phyloP scores from a whole-genome alignment of 1,284 basidiomycete species.

The Puccinia hordei region DNA sequence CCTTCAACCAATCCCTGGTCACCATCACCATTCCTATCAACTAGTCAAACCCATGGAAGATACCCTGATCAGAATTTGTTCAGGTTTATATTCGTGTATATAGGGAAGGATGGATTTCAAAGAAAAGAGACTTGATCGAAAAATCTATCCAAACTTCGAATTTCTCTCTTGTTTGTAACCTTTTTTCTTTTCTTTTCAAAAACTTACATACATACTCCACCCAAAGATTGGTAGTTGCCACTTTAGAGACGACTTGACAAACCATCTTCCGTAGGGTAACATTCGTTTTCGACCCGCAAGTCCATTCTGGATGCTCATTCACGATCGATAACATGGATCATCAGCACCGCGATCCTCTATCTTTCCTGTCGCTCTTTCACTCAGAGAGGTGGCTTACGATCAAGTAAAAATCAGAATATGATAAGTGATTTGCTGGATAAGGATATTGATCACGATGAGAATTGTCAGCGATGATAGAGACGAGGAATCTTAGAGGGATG shows the following conservation, averaged over 20 bases:
- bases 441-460: not conserved
- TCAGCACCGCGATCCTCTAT: not conserved
- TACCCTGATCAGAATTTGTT: not conserved
- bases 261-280: slow-evolving; percentile 48
- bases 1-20: slow-evolving; percentile 46
- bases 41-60: not conserved
- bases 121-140: not conserved
- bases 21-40: slow-evolving; percentile 50
- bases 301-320: slow-evolving; percentile 16
- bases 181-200: not conserved
- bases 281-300: slow-evolving; percentile 42
- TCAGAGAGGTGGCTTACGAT: slow-evolving; percentile 26
- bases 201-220: slow-evolving; percentile 49
- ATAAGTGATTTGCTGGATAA: slow-evolving; percentile 36
- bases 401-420: slow-evolving; percentile 45
- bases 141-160: no score
- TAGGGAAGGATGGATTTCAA: not conserved
- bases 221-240: slow-evolving; percentile 50
- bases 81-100: not conserved
- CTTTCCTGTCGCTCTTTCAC: not conserved
- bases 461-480: not conserved
- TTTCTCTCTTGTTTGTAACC: no score
- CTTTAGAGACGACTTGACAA: slow-evolving; percentile 38
- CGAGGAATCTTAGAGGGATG: not conserved
- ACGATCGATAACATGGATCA: not conserved